These are phyloP conservation scores for Mycotypha africana DNA, from an alignment of 371 early-diverging fungal genomes.

Conservation along the genomic window DNA sequence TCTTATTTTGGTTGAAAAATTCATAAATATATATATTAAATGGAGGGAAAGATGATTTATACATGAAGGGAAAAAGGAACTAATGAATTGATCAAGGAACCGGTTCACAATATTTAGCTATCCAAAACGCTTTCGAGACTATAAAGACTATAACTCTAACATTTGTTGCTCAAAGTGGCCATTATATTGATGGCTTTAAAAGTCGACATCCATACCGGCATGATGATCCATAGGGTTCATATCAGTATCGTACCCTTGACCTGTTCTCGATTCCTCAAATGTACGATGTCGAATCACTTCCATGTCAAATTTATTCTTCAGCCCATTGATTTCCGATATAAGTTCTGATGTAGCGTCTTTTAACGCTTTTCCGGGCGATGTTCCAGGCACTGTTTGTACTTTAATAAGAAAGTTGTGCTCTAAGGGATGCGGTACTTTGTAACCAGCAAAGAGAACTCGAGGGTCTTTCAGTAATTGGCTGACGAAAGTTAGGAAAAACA, in stretches of 20 bases:
- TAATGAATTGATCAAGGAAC: too few species aligned
- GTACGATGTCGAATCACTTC: slow-evolving; percentile 47
- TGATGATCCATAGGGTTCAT: slow-evolving; percentile 30
- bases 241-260: slow-evolving; percentile 27
- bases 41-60: too few species aligned
- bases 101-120: too few species aligned
- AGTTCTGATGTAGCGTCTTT: slow-evolving; percentile 73
- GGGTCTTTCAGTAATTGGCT: slow-evolving; percentile 90
- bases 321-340: slow-evolving; percentile 72
- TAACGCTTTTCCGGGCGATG: slow-evolving; percentile 79
- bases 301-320: slow-evolving; percentile 82
- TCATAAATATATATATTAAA: too few species aligned
- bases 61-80: too few species aligned
- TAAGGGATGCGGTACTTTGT: slow-evolving; percentile 97
- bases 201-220: slow-evolving; percentile 53
- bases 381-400: slow-evolving; percentile 85
- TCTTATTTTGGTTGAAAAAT: too few species aligned
- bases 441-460: slow-evolving; percentile 95
- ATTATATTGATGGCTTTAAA: too few species aligned
- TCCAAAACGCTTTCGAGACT: too few species aligned
- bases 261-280: slow-evolving; percentile 39
- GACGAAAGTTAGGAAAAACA: too few species aligned
- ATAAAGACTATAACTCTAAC: too few species aligned
- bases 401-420: slow-evolving; percentile 88
- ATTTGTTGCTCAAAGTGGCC: too few species aligned